phyloP scores from a whole-genome alignment of 306 rosid genomes.

The Dalbergia cultrata region DNA sequence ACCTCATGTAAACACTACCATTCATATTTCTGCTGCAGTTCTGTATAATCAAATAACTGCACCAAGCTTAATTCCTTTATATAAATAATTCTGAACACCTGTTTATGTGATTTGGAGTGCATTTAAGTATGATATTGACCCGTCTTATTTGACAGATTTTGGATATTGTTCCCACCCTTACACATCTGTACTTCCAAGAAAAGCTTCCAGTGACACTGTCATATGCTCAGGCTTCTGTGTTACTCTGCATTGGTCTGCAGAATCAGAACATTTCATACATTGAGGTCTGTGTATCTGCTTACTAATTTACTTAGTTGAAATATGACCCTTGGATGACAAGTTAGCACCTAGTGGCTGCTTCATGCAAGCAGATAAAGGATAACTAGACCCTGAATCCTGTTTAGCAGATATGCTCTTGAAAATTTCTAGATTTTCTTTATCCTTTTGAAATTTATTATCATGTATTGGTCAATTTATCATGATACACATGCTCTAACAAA shows the following conservation, averaged over 20 bases:
- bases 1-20: neutral
- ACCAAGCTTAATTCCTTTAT: slow-evolving; percentile 10
- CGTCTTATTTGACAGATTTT: slow-evolving; percentile 66
- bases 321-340: slow-evolving; percentile 23
- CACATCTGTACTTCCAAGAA: slow-evolving; percentile 75
- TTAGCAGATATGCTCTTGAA: slow-evolving; percentile 25
- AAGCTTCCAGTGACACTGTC: slow-evolving; percentile 81
- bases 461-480: slow-evolving; percentile 11
- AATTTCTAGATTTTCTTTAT: neutral
- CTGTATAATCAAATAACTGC: neutral
- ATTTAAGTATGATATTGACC: slow-evolving; percentile 30
- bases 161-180: slow-evolving; percentile 75
- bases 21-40: slow-evolving; percentile 26
- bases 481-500: slow-evolving; percentile 15
- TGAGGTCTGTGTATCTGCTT: slow-evolving; percentile 69
- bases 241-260: slow-evolving; percentile 94
- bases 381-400: neutral
- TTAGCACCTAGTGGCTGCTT: slow-evolving; percentile 2
- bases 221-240: slow-evolving; percentile 78
- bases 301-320: slow-evolving; percentile 18
- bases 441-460: slow-evolving; percentile 12
- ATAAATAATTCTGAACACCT: neutral
- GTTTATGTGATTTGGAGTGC: slow-evolving; percentile 10
- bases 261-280: slow-evolving; percentile 67
- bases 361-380: neutral